Base-by-base conservation (phyloP, 345 rosid genomes). In the Angophora floribunda region DNA sequence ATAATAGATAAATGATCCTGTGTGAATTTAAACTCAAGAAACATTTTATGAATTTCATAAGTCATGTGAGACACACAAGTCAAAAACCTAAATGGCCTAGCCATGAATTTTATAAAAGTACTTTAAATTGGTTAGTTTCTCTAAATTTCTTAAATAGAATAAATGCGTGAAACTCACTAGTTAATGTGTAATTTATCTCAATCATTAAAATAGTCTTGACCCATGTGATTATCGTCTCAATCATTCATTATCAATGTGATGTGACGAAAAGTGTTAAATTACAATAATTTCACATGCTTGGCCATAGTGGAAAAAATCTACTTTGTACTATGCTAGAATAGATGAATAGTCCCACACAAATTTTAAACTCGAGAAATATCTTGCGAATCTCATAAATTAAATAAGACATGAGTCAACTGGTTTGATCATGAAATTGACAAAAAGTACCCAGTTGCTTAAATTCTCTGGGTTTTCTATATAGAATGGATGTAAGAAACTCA, bases 321-420 rank as follows among this genome's bases (percentile, higher is more conserved):
- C 41, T 63, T 63, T 14, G n/a, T n/a, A 63, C 41, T 36, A 36
- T 36, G 41, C 41, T 36, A 3, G 19, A 2, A 28, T 63, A n/a
- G 75, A 63, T 4, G 0, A 63, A n/a, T 63, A 17, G 30, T 24
- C 30, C 1, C 6, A 0, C 41, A 0, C 30, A 59, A 59, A 59
- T 59, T 59, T 55, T 59, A 11, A 59, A 59, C 7, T 6, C 7
- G 0, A 59, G 26, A 24, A 59, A 11, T 2, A n/a, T 26, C 11
- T 59, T 26, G 1, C 14, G 5, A 59, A 11, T 63, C 17, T 63
- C 1, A 7, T n/a, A n/a, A 63, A 63, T n/a, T 2, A 63, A 1
- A 17, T 3, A 63, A n/a, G 9, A 13, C 0, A 1, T 0, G 0
- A 13, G 19, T 63, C 4, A n/a, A 6, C 28, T 3, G 13, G 4